phyloP scores from a whole-genome alignment of 2,329 filamentous ascomycete genomes.

The Hymenoscyphus infarciens region DNA sequence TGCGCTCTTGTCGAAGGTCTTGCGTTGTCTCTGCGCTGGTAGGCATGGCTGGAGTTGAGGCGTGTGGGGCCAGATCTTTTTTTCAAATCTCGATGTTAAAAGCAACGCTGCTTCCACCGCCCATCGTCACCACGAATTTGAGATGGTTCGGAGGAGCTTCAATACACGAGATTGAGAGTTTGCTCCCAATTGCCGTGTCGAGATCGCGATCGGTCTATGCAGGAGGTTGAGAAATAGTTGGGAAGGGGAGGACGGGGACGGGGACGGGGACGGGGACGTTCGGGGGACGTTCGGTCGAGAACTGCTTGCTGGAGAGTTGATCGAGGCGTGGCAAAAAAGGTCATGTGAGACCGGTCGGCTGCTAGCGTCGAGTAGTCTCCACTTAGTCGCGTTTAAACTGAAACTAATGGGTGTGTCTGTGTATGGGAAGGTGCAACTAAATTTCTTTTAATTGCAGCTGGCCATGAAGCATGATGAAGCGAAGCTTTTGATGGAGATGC shows the following conservation, averaged over 20 bases:
- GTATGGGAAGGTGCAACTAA: background rate
- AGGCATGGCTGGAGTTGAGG: conserved; percentile 11
- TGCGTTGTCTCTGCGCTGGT: conserved; percentile 14
- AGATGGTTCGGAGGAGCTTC: background rate
- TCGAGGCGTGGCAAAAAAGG: background rate
- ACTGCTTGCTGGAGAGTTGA: too few species aligned
- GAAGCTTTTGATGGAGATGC: background rate
- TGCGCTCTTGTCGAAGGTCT: conserved; percentile 16
- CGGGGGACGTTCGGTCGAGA: too few species aligned
- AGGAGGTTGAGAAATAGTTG: too few species aligned
- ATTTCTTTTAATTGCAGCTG: background rate
- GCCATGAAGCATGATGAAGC: background rate
- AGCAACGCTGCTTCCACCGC: background rate
- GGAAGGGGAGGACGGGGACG: too few species aligned
- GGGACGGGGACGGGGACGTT: too few species aligned
- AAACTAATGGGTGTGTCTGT: background rate
- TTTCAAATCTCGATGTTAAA: background rate
- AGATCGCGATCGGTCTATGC: background rate
- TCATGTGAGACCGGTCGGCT: background rate
- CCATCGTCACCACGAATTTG: background rate
- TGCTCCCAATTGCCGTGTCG: background rate
- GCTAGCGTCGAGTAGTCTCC: background rate
- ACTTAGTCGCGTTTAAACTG: background rate
- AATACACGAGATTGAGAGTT: background rate
- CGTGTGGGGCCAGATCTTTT: conserved; percentile 11